Evolutionary conservation across 75 land plant species (phyloP), one percentile per base, ranked within the genome.

Genomic region (Larix kaempferi): DNA sequence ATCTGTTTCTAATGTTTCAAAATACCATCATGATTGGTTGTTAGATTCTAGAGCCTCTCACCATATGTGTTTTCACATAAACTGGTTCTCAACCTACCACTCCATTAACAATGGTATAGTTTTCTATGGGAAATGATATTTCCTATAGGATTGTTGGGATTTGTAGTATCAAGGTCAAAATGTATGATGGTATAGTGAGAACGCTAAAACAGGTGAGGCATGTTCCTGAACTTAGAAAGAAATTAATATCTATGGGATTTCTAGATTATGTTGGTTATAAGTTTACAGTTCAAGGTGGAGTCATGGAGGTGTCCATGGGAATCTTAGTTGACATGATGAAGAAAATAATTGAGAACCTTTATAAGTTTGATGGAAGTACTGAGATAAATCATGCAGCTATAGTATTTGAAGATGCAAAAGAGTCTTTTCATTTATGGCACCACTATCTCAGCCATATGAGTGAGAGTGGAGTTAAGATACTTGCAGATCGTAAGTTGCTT

Each of bases 71-170:
- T 78, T 77, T 56, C 54, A 76, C 56, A 56, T 61, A 35, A 3
- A 80, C 0, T 80, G 82, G 78, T 76, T 79, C 25, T 17, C 62
- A 13, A 66, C 63, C 0, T 80, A 66, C 41, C 7, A 54, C 56
- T 5, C 29, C 3, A 16, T 71, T n/a, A 16, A 76, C 21, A 52
- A 75, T 57, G 74, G 75, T 35, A 3, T 29, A 58, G 78, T 81
- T 6, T 76, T 81, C n/a, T 54, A 81, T 81, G 74, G 74, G 83
- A 3, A 81, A 81, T 59, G 44, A 65, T 66, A 33, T 56, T 21
- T 29, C 59, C 1, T 75, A 66, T 22, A 75, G 56, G n/a, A 54
- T 66, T 16, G 41, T 75, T 19, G 76, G 79, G 16, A 61, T 72
- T 6, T 37, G 76, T 49, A 77, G 22, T 14, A 61, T 82, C 13